Conservation (phyloP, 179 eudicot genomes). For the Corrigiola litoralis region DNA sequence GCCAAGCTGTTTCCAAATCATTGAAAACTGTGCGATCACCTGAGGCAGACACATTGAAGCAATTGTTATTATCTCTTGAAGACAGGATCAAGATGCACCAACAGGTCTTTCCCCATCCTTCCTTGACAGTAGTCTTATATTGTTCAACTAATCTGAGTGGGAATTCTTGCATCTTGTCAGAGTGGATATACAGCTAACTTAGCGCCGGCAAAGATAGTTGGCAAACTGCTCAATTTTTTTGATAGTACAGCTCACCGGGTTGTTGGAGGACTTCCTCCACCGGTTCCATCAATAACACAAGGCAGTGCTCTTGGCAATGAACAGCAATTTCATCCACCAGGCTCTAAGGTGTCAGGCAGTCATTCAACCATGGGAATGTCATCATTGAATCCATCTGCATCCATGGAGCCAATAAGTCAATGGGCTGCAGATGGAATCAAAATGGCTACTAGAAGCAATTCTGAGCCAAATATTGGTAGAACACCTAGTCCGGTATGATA, state of each 20-base stretch:
- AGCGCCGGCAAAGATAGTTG: conserved; percentile 72
- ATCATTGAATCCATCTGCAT: conserved; percentile 51
- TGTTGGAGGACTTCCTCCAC: conserved; percentile 92
- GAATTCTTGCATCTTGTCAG: conserved; percentile 32
- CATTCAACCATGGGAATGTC: conserved; percentile 76
- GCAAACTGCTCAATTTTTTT: conserved; percentile 72
- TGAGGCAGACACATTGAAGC: conserved; percentile 65
- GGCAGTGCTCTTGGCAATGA: conserved; percentile 41
- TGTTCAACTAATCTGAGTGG: conserved; percentile 7
- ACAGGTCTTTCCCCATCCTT: conserved; percentile 42
- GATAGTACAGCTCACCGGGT: conserved; percentile 93
- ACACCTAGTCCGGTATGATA: conserved; percentile 37
- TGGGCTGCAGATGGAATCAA: conserved; percentile 52
- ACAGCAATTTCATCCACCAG: conserved; percentile 36
- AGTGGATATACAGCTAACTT: conserved; percentile 79
- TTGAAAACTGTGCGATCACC: conserved; percentile 73
- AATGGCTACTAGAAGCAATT: conserved; percentile 46
- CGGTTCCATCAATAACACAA: conserved; percentile 52
- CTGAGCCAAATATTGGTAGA: conserved; percentile 45
- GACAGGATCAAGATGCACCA: conserved; percentile 83
- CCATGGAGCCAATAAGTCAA: conserved; percentile 67
- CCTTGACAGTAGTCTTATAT: background rate
- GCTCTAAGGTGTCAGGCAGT: conserved; percentile 54
- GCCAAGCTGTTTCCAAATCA: conserved; percentile 67
- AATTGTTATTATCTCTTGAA: conserved; percentile 62